Evolutionary conservation across 2,329 filamentous ascomycete species (phyloP).

Genomic region (Aspergillus calidoustus): DNA sequence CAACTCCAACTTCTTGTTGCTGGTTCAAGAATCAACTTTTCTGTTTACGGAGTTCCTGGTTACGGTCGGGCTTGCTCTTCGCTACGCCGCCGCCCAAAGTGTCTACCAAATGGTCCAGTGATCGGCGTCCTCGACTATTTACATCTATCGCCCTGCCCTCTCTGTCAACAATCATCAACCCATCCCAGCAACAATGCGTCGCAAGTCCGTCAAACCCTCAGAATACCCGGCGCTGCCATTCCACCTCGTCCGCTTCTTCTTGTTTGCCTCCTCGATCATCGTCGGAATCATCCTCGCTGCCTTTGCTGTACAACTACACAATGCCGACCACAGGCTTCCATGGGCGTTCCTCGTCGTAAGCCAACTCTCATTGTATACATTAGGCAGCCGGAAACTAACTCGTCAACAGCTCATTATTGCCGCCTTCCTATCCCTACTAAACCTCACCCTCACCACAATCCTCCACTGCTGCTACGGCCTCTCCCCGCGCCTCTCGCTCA

Average conservation of each 20-base stretch:
- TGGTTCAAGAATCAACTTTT: constrained; percentile 7
- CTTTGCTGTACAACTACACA: constrained; percentile 60
- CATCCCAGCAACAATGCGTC: constrained; percentile 30
- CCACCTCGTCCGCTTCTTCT: constrained; percentile 42
- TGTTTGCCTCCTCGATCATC: constrained; percentile 58
- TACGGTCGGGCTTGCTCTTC: background rate
- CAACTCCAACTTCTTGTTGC: constrained; percentile 4
- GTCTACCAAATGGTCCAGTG: background rate
- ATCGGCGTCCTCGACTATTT: background rate
- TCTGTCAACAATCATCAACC: constrained; percentile 10
- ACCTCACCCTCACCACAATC: constrained; percentile 53
- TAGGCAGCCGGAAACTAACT: constrained; percentile 11
- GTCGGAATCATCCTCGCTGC: constrained; percentile 60
- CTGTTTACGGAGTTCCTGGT: background rate
- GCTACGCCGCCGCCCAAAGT: background rate
- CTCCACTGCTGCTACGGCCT: constrained; percentile 58
- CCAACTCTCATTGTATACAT: constrained; percentile 5
- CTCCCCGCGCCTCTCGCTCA: constrained; percentile 56
- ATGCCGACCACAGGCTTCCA: constrained; percentile 57
- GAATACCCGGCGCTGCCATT: constrained; percentile 46
- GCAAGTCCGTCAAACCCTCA: constrained; percentile 42
- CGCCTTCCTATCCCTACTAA: constrained; percentile 57
- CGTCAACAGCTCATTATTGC: constrained; percentile 54
- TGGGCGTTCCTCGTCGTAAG: constrained; percentile 65
- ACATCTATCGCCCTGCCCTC: background rate